Evolutionary conservation across 169 alveolate species (phyloP).

Genomic region (Eimeria zaria): DNA sequence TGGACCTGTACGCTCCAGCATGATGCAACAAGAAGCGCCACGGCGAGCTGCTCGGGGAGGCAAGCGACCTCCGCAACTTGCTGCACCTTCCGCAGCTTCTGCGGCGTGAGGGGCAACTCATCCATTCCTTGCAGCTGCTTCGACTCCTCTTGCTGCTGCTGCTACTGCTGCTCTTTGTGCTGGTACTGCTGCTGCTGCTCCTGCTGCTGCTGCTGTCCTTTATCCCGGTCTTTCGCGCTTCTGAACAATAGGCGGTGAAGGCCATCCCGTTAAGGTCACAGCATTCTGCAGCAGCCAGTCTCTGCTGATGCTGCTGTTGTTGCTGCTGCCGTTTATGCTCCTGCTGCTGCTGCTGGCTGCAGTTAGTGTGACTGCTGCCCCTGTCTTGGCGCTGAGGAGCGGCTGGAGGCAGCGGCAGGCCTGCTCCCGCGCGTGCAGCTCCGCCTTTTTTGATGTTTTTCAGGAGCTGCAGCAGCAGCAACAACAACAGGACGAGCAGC

Average conservation of each 20-base stretch:
- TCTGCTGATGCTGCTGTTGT: neutral
- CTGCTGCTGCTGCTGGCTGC: conserved; percentile 17
- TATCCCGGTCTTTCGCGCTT: too few species aligned
- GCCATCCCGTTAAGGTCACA: neutral
- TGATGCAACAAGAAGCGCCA: conserved; percentile 32
- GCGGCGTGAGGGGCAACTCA: conserved; percentile 59
- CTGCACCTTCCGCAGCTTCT: conserved; percentile 75
- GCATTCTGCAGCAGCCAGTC: neutral
- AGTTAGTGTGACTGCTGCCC: conserved; percentile 7
- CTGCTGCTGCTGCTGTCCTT: conserved; percentile 1
- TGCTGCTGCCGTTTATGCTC: neutral
- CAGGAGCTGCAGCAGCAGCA: neutral
- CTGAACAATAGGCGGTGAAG: neutral
- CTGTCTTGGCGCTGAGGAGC: conserved; percentile 34
- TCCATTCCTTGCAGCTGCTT: conserved; percentile 36
- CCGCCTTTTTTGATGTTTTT: neutral
- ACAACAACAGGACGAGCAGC: neutral
- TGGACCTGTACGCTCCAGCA: conserved; percentile 67
- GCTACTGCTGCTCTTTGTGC: conserved; percentile 24
- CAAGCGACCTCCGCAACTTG: conserved; percentile 53
- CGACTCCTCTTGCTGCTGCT: conserved; percentile 46
- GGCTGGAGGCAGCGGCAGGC: conserved; percentile 61
- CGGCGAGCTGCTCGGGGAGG: conserved; percentile 57
- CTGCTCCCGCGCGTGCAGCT: conserved; percentile 12
- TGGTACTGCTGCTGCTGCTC: neutral